phyloP scores from a whole-genome alignment of 805 yeast genomes.

The Candida oleophila region DNA sequence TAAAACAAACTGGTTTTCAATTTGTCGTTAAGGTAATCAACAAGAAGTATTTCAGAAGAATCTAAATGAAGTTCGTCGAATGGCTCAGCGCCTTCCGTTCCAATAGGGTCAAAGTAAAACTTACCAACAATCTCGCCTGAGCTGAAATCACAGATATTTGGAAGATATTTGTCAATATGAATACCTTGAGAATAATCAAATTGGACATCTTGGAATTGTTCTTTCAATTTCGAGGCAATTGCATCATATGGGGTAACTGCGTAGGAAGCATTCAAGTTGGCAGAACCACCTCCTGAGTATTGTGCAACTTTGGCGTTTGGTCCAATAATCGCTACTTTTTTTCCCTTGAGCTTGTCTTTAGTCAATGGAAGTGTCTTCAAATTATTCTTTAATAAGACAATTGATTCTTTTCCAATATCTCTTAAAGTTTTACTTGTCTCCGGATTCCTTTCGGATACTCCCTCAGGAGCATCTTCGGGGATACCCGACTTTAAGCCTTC shows the following conservation, averaged over 20 bases:
- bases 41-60: slow-evolving; percentile 20
- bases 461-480: slow-evolving; percentile 44
- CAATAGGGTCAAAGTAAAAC: slow-evolving; percentile 18
- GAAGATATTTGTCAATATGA: slow-evolving; percentile 27
- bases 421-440: slow-evolving; percentile 41
- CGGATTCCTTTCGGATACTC: slow-evolving; percentile 20
- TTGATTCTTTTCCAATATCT: slow-evolving; percentile 48
- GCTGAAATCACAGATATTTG: slow-evolving; percentile 31
- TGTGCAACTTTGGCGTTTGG: slow-evolving; percentile 54
- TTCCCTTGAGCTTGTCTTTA: slow-evolving; percentile 15
- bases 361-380: slow-evolving; percentile 45
- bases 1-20: slow-evolving; percentile 32
- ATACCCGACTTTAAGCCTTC: slow-evolving; percentile 41
- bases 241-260: slow-evolving; percentile 49
- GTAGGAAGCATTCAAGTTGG: slow-evolving; percentile 49
- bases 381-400: slow-evolving; percentile 59
- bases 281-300: slow-evolving; percentile 65
- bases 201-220: slow-evolving; percentile 22
- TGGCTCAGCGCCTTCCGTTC: slow-evolving; percentile 11
- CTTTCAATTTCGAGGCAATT: slow-evolving; percentile 28
- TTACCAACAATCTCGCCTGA: slow-evolving; percentile 18
- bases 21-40: slow-evolving; percentile 21
- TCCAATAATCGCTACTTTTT: slow-evolving; percentile 53
- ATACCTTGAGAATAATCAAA: slow-evolving; percentile 33
- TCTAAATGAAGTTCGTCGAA: slow-evolving; percentile 17